Percentiles rank a stretch among this genome's conserved stretches.
phyloP scores from a whole-genome alignment of 2,329 filamentous ascomycete species.

The Aspergillus brasiliensis region DNA sequence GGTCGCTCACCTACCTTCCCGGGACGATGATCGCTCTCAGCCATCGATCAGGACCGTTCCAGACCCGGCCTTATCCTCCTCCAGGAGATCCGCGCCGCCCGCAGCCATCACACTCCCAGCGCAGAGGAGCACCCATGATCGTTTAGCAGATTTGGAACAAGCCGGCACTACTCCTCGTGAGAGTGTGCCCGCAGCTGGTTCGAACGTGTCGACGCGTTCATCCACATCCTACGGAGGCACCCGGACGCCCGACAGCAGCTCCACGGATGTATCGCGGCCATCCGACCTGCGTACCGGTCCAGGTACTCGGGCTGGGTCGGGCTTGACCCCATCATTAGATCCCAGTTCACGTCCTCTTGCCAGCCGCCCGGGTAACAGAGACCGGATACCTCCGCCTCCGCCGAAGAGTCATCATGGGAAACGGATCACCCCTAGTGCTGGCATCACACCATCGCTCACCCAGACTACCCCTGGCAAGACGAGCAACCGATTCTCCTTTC shows the following conservation, averaged over 20 bases:
- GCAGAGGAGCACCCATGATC: background rate
- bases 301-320: constrained; percentile 59
- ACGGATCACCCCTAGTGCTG: constrained; percentile 57
- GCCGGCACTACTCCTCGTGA: constrained; percentile 1
- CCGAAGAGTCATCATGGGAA: constrained; percentile 79
- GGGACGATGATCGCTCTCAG: constrained; percentile 10
- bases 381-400: constrained; percentile 68
- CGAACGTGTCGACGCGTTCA: constrained; percentile 10
- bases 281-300: constrained; percentile 48
- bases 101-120: background rate
- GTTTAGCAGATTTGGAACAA: background rate
- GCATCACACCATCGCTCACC: constrained; percentile 26
- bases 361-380: constrained; percentile 44
- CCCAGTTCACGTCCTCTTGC: constrained; percentile 43
- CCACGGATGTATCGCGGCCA: constrained; percentile 51
- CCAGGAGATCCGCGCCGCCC: constrained; percentile 13
- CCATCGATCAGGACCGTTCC: constrained; percentile 18
- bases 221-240: constrained; percentile 12
- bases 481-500: constrained; percentile 29
- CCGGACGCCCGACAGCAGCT: constrained; percentile 48
- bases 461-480: constrained; percentile 28
- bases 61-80: constrained; percentile 6
- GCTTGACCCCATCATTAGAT: constrained; percentile 58
- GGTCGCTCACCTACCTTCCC: constrained; percentile 6
- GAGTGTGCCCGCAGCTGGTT: constrained; percentile 2